Evolutionary conservation across 768 basidiomycete genomes (phyloP), one percentile per base, ranked within the genome.

Genomic region (Auricularia auricula-judae): DNA sequence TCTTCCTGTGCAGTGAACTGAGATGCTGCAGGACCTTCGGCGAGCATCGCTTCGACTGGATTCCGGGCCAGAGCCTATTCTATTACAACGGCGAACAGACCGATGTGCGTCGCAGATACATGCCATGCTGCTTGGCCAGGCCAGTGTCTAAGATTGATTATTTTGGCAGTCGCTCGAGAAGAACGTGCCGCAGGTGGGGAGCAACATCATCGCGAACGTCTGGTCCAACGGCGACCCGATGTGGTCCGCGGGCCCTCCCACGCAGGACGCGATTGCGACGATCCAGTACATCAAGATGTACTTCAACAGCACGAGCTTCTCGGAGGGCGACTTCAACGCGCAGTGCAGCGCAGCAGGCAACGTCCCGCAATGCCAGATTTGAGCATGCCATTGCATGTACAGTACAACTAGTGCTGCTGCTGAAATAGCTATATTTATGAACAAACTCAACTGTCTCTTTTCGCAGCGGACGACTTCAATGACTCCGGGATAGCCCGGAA

Each of bases 41-140:
- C 16, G 62, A 68, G 33, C 67, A 68, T 56, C 67, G 67, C 8
- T 62, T 68, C 62, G 67, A 68, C 61, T 68, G 67, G 67, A 39
- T 62, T 8, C 67, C 67, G 18, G 59, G 36, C 43, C 11, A 53
- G 58, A 65, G 36, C 33, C 53, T 51, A 11, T 68, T 61, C 54
- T 68, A 65, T 62, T 62, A 61, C 39, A 62, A 68, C 44, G 62
- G 66, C 47, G 23, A 33, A 39, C 53, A 33, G 16, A 63, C 65
- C 16, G 33, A 21, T 29, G 29, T 66, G 36, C 33, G 42, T 43
- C 23, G 14, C 29, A 29, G 29, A 29, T 29, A 29, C 29, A 29
- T 29, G 29, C 29, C 29, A 29, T 29, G 29, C 29, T 29, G 29
- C 29, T 29, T 29, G 29, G 29, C 29, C 29, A 29, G 2, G 29